Conservation (phyloP, 805 yeast species). For the Nakazawaea wickerhamii region DNA sequence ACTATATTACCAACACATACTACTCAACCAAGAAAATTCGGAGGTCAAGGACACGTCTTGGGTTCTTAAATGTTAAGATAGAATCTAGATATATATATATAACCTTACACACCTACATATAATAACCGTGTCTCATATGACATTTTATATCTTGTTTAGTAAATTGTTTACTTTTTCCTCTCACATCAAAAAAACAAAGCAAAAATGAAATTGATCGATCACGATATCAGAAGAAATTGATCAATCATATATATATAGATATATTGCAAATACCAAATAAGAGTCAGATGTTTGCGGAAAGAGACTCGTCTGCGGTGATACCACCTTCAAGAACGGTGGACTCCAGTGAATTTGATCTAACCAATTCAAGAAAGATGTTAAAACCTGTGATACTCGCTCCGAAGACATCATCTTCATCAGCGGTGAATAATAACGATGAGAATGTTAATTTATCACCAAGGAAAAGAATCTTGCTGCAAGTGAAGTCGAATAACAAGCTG, state of each 20-base stretch:
- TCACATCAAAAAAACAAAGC: too few species aligned
- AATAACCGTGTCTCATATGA: too few species aligned
- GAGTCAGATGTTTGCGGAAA: neutral
- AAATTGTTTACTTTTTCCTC: too few species aligned
- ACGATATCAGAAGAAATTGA: too few species aligned
- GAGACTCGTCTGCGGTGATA: neutral
- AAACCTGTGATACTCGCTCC: slow-evolving; percentile 6
- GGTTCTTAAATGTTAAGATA: slow-evolving; percentile 17
- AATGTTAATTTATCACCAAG: slow-evolving; percentile 6
- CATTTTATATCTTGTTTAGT: too few species aligned
- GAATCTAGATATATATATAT: too few species aligned
- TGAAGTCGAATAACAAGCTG: slow-evolving; percentile 1
- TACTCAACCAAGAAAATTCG: slow-evolving; percentile 13
- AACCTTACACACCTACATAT: too few species aligned
- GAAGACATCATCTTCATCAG: neutral
- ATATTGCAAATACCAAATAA: too few species aligned
- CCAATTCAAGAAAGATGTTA: slow-evolving; percentile 4
- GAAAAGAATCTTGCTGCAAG: slow-evolving; percentile 4
- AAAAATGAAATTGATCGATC: too few species aligned
- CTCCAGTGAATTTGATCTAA: neutral
- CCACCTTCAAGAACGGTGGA: neutral
- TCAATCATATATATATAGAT: too few species aligned
- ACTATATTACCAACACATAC: slow-evolving; percentile 19
- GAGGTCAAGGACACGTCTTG: slow-evolving; percentile 24
- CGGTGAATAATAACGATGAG: neutral